Evolutionary conservation across 805 yeast genomes (phyloP).

Genomic region (Cyberlindnera americana): DNA sequence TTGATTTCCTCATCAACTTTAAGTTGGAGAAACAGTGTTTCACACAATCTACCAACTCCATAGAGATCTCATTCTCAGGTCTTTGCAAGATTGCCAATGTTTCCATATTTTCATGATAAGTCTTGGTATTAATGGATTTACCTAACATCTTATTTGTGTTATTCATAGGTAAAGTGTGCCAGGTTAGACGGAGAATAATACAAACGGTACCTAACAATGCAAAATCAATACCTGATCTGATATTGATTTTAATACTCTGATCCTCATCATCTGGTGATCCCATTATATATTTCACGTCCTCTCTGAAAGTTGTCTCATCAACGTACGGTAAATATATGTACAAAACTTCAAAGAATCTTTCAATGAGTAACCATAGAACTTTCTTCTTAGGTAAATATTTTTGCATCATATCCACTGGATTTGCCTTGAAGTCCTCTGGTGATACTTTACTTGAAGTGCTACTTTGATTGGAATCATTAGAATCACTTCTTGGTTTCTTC

Average conservation of each 20-base stretch:
- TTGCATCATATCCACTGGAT: constrained; percentile 35
- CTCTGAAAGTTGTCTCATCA: constrained; percentile 52
- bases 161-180: constrained; percentile 50
- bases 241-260: constrained; percentile 28
- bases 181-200: constrained; percentile 49
- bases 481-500: constrained; percentile 17
- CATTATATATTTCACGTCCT: constrained; percentile 40
- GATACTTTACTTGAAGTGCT: constrained; percentile 9
- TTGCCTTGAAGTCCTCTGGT: constrained; percentile 23
- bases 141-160: constrained; percentile 22
- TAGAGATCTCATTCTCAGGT: constrained; percentile 39
- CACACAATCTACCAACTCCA: constrained; percentile 42
- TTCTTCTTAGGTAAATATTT: constrained; percentile 50
- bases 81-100: constrained; percentile 28
- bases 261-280: constrained; percentile 36
- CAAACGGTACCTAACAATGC: constrained; percentile 49
- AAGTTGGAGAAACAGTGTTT: constrained; percentile 42
- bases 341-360: constrained; percentile 53
- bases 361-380: constrained; percentile 52
- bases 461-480: constrained; percentile 14
- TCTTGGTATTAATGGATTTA: constrained; percentile 14
- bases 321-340: constrained; percentile 66
- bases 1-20: constrained; percentile 41
- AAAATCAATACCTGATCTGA: constrained; percentile 37
- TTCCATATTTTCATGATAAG: constrained; percentile 21